Evolutionary conservation across 805 yeast species (phyloP).

Genomic region (Metschnikowia continentalis): DNA sequence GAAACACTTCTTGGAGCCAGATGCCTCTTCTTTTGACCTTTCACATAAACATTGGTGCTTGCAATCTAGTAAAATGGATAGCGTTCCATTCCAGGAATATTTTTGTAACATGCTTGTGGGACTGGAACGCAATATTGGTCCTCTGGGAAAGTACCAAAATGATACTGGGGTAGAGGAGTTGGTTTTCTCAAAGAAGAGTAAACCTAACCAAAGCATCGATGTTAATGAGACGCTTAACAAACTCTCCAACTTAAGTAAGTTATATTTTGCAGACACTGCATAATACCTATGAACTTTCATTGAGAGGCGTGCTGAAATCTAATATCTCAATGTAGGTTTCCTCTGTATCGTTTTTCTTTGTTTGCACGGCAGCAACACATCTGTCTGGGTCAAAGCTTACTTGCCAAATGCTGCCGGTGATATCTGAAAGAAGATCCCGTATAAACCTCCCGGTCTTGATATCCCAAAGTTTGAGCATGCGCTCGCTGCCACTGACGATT

Average conservation of each 20-base stretch:
- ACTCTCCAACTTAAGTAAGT: slow-evolving; percentile 31
- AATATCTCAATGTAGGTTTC: slow-evolving; percentile 78
- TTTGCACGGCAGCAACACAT: slow-evolving; percentile 88
- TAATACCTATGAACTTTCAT: slow-evolving; percentile 1
- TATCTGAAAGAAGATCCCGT: slow-evolving; percentile 67
- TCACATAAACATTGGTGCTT: slow-evolving; percentile 38
- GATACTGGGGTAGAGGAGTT: slow-evolving; percentile 15
- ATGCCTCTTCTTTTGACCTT: slow-evolving; percentile 8
- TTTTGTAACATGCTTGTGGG: slow-evolving; percentile 20
- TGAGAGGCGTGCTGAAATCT: slow-evolving; percentile 55
- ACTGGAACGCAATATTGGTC: slow-evolving; percentile 23
- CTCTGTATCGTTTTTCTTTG: slow-evolving; percentile 41
- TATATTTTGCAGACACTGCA: slow-evolving; percentile 25
- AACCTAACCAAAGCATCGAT: slow-evolving; percentile 24
- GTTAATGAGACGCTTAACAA: slow-evolving; percentile 31
- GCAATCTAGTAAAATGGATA: slow-evolving; percentile 15
- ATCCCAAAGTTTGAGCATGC: slow-evolving; percentile 85
- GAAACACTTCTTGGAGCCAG: slow-evolving; percentile 23
- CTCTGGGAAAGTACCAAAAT: slow-evolving; percentile 22
- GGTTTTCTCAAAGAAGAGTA: slow-evolving; percentile 7
- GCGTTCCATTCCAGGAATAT: slow-evolving; percentile 18
- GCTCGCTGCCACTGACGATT: slow-evolving; percentile 85
- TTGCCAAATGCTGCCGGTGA: slow-evolving; percentile 90
- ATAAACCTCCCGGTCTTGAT: slow-evolving; percentile 71
- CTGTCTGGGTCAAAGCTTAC: slow-evolving; percentile 79